These are phyloP conservation scores for Onygenales sp. DNA, from an alignment of 2,329 filamentous ascomycete genomes.

Conservation along the genomic window DNA sequence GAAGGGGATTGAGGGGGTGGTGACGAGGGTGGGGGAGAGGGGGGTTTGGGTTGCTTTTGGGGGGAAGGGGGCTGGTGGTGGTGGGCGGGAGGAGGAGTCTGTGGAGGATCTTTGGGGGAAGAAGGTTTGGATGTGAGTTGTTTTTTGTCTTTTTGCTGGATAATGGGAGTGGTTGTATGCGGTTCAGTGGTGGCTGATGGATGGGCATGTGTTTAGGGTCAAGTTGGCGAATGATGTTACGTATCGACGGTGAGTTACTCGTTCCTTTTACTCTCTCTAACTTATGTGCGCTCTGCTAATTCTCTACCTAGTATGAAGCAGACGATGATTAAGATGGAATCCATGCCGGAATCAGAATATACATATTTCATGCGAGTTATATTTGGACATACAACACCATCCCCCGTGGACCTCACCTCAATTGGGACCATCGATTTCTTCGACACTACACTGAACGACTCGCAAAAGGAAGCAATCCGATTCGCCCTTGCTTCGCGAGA, in stretches of 20 bases:
- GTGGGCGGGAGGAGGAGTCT: conserved; percentile 31
- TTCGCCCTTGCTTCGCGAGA: conserved; percentile 78
- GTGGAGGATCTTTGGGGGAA: conserved; percentile 42
- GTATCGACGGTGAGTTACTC: conserved; percentile 45
- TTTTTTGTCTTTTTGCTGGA: background rate
- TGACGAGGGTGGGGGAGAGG: conserved; percentile 35
- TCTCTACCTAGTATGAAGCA: conserved; percentile 46
- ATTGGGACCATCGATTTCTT: conserved; percentile 42
- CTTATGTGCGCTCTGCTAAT: conserved; percentile 7
- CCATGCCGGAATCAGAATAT: conserved; percentile 46
- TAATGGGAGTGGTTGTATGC: background rate
- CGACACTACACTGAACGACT: conserved; percentile 50
- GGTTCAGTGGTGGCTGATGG: conserved; percentile 6
- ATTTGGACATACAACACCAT: conserved; percentile 49
- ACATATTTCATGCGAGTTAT: conserved; percentile 51
- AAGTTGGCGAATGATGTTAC: conserved; percentile 60
- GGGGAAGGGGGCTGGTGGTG: conserved; percentile 22
- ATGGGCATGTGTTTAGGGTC: conserved; percentile 35
- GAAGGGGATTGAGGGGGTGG: conserved; percentile 35
- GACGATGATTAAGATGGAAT: conserved; percentile 51
- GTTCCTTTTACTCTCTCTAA: background rate
- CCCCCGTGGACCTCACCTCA: conserved; percentile 38
- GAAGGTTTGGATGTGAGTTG: conserved; percentile 54
- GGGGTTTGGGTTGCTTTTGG: conserved; percentile 38
- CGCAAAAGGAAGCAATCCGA: conserved; percentile 55